Percentiles rank a stretch among this genome's conserved stretches.
Conservation (phyloP, 345 rosid species). For the Melaleuca quinquenervia region DNA sequence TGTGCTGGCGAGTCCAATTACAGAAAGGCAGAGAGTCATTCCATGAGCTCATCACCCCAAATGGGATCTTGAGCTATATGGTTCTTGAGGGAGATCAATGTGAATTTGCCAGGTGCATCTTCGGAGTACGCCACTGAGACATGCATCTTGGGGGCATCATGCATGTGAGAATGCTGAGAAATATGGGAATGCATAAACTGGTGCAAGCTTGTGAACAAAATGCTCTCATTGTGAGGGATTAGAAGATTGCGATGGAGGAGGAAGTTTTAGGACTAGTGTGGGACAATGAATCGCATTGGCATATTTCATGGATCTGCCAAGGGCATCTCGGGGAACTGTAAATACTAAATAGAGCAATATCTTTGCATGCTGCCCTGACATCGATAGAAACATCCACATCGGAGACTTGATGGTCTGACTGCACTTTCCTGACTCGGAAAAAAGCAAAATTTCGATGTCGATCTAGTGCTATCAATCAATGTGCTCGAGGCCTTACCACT, state of each 20-base stretch:
- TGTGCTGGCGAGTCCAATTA: constrained; percentile 2
- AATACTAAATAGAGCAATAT: background rate
- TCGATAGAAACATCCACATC: background rate
- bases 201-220: background rate
- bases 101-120: background rate
- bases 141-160: background rate
- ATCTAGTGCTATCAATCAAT: background rate
- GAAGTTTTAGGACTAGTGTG: background rate
- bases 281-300: background rate
- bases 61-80: background rate
- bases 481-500: rapidly evolving
- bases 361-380: background rate
- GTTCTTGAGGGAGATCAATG: background rate
- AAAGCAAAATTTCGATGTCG: background rate
- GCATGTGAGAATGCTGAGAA: background rate
- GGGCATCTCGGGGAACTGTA: background rate
- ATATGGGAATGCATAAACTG: background rate
- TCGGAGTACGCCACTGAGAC: background rate
- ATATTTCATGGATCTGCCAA: background rate
- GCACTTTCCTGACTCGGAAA: background rate
- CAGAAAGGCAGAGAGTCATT: constrained; percentile 4
- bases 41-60: constrained; percentile 2
- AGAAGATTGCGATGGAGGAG: background rate
- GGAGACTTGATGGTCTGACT: background rate
- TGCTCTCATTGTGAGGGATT: background rate